phyloP scores from a whole-genome alignment of 139 green algal genomes.

The Edaphochlamys debaryana region DNA sequence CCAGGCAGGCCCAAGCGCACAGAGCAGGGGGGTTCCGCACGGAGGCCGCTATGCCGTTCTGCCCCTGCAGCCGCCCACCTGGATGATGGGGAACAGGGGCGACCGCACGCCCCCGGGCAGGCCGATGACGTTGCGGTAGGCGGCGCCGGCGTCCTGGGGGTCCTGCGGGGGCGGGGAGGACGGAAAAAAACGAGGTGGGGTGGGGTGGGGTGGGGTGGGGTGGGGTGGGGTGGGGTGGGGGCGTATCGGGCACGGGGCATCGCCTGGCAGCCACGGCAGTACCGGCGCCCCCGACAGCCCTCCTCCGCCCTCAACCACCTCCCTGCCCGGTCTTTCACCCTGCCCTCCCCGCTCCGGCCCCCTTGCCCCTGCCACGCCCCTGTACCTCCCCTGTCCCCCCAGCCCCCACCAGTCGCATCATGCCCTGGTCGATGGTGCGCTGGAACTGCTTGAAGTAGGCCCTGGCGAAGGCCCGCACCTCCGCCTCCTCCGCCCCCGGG shows the following conservation, averaged over 20 bases:
- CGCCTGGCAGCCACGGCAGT: too few species aligned
- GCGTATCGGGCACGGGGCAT: background rate
- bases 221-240: background rate
- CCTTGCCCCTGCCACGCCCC: too few species aligned
- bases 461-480: conserved; percentile 67
- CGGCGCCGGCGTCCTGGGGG: conserved; percentile 76
- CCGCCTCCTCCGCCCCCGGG: conserved; percentile 1
- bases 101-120: conserved; percentile 80
- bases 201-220: background rate
- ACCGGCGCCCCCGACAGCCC: too few species aligned
- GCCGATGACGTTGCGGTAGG: conserved; percentile 89
- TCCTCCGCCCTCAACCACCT: background rate
- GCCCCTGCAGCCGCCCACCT: conserved; percentile 43
- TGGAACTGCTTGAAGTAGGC: conserved; percentile 84
- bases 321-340: background rate
- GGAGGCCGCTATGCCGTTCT: background rate
- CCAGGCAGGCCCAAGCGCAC: too few species aligned
- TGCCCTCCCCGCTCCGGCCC: background rate
- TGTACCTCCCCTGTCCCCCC: too few species aligned
- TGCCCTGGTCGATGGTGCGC: too few species aligned
- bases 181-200: background rate
- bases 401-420: too few species aligned
- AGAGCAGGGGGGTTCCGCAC: too few species aligned
- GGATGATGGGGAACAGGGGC: conserved; percentile 73
- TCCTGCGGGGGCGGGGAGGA: conserved; percentile 56